A percentile compares a stretch with the other conserved stretches of the same genome.
Evolutionary conservation across 257 asterid genomes (phyloP).

Genomic region (Nicotiana undulata): DNA sequence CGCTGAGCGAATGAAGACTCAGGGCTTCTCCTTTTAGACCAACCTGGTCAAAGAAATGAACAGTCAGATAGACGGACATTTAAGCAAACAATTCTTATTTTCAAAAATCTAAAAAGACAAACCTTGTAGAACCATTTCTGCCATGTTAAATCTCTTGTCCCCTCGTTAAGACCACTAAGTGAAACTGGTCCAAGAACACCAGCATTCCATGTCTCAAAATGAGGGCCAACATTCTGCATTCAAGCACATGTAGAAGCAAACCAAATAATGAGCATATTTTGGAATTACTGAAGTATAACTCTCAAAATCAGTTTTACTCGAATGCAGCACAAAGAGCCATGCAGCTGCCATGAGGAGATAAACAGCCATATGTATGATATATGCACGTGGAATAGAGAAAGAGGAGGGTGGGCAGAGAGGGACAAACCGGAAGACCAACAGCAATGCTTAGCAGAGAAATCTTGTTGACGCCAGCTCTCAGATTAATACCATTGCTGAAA

Average conservation of each 20-base stretch:
- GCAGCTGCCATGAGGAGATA: background rate
- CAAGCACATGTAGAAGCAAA: constrained; percentile 8
- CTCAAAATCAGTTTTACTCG: background rate
- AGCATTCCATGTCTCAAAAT: constrained; percentile 97
- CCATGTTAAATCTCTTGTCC: constrained; percentile 91
- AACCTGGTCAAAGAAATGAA: constrained; percentile 37
- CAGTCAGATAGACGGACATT: background rate
- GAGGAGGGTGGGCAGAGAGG: constrained; percentile 15
- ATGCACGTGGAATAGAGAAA: constrained; percentile 9
- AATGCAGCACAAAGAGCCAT: background rate
- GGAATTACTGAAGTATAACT: background rate
- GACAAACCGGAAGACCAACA: constrained; percentile 32
- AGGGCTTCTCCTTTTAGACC: constrained; percentile 89
- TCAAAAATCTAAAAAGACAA: constrained; percentile 4
- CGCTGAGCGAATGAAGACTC: constrained; percentile 87
- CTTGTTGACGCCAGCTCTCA: constrained; percentile 26
- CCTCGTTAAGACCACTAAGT: constrained; percentile 82
- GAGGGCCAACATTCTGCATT: constrained; percentile 87
- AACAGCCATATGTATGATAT: background rate
- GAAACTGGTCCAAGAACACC: constrained; percentile 98
- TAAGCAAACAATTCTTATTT: background rate
- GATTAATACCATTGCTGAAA: constrained; percentile 23
- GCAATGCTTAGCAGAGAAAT: constrained; percentile 27
- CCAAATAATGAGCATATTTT: background rate
- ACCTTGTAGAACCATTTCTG: constrained; percentile 97